These are phyloP conservation scores for Dryadomyces quercivorus DNA, from an alignment of 2,329 filamentous ascomycete species.

Conservation along the genomic window DNA sequence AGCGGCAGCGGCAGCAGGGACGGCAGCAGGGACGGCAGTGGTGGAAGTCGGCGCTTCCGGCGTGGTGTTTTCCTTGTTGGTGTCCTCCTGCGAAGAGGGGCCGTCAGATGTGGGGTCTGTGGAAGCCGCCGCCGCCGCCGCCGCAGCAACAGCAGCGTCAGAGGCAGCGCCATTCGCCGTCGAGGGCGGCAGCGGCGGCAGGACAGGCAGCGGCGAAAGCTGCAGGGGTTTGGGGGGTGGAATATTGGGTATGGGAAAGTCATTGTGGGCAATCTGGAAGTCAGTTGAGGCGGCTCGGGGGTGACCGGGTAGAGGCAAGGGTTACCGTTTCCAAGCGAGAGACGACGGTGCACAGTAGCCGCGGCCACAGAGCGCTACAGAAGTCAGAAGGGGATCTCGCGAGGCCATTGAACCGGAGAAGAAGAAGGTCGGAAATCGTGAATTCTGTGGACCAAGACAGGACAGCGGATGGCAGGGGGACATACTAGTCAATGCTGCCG, in stretches of 20 bases:
- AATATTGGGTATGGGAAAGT: conserved; percentile 60
- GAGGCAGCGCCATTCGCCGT: too few species aligned
- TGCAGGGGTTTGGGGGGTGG: conserved; percentile 28
- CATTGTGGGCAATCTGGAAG: conserved; percentile 56
- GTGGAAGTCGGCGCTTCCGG: background rate
- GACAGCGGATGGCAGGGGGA: background rate
- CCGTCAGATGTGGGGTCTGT: conserved; percentile 5
- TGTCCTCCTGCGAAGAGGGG: conserved; percentile 36
- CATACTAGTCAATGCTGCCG: conserved; percentile 41
- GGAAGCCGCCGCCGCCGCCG: background rate
- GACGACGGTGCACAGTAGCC: conserved; percentile 52
- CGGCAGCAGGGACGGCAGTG: too few species aligned
- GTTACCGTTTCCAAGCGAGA: conserved; percentile 52
- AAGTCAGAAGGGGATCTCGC: conserved; percentile 3
- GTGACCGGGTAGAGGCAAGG: too few species aligned
- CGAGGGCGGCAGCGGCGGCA: conserved; percentile 7
- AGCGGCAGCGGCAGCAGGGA: conserved; percentile 19
- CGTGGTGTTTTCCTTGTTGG: conserved; percentile 56
- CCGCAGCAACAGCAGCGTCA: background rate
- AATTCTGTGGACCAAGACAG: background rate
- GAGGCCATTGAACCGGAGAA: background rate
- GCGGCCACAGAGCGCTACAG: conserved; percentile 55
- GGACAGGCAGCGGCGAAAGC: conserved; percentile 3
- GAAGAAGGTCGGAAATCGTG: background rate
- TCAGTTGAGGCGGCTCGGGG: too few species aligned